Conservation (phyloP, 768 basidiomycete genomes). For the Tylopilus subfusipes region DNA sequence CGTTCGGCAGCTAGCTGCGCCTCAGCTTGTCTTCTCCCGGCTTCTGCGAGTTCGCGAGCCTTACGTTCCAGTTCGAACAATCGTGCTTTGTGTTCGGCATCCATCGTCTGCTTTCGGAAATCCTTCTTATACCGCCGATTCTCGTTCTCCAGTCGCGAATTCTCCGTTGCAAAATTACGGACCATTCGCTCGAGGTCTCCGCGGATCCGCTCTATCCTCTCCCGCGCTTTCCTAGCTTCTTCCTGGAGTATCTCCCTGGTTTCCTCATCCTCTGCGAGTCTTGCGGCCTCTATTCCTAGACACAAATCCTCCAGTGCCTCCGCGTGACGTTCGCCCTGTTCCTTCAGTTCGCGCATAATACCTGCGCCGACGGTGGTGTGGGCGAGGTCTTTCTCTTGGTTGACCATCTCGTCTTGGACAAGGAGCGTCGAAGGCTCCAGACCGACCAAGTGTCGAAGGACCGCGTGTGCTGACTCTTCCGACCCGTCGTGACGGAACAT, state of each 20-base stretch:
- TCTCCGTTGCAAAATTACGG: slow-evolving; percentile 36
- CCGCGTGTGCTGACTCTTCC: slow-evolving; percentile 39
- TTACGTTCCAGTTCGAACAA: slow-evolving; percentile 26
- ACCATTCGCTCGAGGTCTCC: slow-evolving; percentile 39
- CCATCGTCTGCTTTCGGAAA: slow-evolving; percentile 19
- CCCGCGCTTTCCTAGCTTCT: slow-evolving; percentile 39
- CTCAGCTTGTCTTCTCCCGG: slow-evolving; percentile 13
- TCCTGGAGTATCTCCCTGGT: slow-evolving; percentile 40
- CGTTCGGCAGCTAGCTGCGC: slow-evolving; percentile 19
- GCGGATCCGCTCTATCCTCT: slow-evolving; percentile 41
- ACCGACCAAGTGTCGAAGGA: slow-evolving; percentile 42
- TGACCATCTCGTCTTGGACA: slow-evolving; percentile 56
- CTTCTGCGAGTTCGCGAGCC: slow-evolving; percentile 25
- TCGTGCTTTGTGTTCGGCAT: slow-evolving; percentile 15
- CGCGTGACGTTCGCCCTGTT: slow-evolving; percentile 41
- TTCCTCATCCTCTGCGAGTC: slow-evolving; percentile 42
- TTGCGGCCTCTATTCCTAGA: slow-evolving; percentile 44
- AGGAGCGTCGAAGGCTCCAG: slow-evolving; percentile 41
- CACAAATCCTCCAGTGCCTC: slow-evolving; percentile 44
- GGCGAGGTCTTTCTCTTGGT: slow-evolving; percentile 42
- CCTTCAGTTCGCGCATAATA: slow-evolving; percentile 46
- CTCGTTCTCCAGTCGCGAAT: slow-evolving; percentile 28
- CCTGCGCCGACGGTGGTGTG: slow-evolving; percentile 52
- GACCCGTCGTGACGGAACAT: slow-evolving; percentile 44
- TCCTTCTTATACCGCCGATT: slow-evolving; percentile 22